Percentiles rank a stretch among this genome's conserved stretches.
These are phyloP conservation scores for Amaranthus hypochondriacus DNA, from an alignment of 148 eudicot species.

Conservation along the genomic window DNA sequence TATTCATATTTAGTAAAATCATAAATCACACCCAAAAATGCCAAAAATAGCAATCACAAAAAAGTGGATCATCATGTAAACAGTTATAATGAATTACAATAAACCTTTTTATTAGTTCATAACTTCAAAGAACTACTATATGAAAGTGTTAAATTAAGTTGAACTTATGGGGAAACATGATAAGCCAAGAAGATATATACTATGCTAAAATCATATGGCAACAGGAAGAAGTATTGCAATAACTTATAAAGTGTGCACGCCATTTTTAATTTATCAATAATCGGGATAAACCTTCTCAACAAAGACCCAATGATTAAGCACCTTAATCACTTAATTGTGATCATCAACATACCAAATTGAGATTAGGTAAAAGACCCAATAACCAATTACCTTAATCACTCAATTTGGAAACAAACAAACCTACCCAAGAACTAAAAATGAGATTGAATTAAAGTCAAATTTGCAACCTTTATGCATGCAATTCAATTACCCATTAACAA, in stretches of 20 bases:
- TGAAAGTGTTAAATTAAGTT: no score
- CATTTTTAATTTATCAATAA: no score
- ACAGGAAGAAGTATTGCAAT: no score
- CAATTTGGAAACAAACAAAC: constrained; percentile 8
- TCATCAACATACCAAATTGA: no score
- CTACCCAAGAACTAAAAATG: background rate
- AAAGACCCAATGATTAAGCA: background rate
- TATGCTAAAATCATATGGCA: no score
- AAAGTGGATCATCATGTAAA: background rate
- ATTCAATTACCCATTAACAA: background rate
- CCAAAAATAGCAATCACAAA: constrained; percentile 4
- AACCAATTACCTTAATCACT: constrained; percentile 2
- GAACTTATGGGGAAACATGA: no score
- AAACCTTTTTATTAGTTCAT: background rate
- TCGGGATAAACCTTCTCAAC: no score
- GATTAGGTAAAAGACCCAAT: background rate
- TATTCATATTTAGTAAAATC: background rate
- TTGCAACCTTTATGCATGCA: constrained; percentile 12
- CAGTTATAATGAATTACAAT: background rate
- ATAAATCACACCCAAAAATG: background rate
- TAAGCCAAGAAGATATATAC: no score
- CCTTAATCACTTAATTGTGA: background rate
- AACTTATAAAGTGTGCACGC: no score
- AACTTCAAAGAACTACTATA: background rate
- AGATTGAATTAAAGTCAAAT: constrained; percentile 8